These are phyloP conservation scores for Fonsecaea monophora DNA, from an alignment of 2,329 filamentous ascomycete genomes.

Conservation along the genomic window DNA sequence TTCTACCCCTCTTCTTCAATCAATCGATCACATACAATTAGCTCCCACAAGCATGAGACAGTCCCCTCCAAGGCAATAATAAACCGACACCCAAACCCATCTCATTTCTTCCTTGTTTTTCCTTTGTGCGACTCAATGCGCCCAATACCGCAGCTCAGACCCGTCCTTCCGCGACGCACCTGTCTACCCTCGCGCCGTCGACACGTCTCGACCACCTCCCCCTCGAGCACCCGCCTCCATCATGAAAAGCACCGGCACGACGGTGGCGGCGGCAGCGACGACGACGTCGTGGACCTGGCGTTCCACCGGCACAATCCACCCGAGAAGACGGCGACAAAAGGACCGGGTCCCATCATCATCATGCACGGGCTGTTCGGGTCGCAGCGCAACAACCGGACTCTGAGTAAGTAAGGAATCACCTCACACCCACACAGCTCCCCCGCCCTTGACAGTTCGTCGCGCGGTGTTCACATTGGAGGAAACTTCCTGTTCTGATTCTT, in stretches of 20 bases:
- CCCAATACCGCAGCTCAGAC: conserved; percentile 5
- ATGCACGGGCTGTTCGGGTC: conserved; percentile 94
- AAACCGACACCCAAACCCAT: background rate
- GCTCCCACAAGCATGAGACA: background rate
- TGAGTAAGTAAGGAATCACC: conserved; percentile 77
- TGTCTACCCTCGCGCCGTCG: conserved; percentile 10
- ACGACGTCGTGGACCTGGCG: conserved; percentile 36
- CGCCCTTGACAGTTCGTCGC: background rate
- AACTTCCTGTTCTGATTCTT: background rate
- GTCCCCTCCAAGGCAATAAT: background rate
- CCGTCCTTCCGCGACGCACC: background rate
- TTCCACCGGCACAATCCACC: conserved; percentile 39
- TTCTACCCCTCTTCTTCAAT: conserved; percentile 7
- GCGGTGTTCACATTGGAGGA: background rate
- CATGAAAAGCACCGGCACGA: conserved; percentile 6
- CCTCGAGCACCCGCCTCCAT: background rate
- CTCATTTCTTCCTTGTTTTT: background rate
- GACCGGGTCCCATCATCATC: conserved; percentile 74
- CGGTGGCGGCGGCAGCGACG: no score
- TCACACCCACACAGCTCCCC: conserved; percentile 4
- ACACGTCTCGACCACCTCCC: conserved; percentile 28
- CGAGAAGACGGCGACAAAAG: conserved; percentile 29
- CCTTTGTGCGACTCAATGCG: conserved; percentile 10
- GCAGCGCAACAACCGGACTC: conserved; percentile 83
- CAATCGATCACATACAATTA: background rate